Percentiles rank a stretch among this genome's conserved stretches.
phyloP scores from a whole-genome alignment of 306 rosid genomes.

The Senna tora region DNA sequence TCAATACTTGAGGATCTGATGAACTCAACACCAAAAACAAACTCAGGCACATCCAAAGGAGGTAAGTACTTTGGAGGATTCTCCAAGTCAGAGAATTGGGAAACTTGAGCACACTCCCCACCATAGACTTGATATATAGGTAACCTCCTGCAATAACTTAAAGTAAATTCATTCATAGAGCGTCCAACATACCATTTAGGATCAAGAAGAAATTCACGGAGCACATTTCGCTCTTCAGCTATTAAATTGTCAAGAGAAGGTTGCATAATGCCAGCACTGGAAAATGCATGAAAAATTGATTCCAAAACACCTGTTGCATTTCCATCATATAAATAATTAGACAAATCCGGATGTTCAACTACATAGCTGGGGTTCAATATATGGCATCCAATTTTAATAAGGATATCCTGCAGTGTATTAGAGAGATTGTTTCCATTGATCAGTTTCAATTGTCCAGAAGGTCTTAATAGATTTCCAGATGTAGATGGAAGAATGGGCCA shows the following conservation, averaged over 20 bases:
- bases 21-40: slow-evolving; percentile 76
- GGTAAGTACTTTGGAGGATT: slow-evolving; percentile 78
- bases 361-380: slow-evolving; percentile 63
- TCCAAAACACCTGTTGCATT: slow-evolving; percentile 75
- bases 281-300: slow-evolving; percentile 61
- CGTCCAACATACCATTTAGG: slow-evolving; percentile 87
- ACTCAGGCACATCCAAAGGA: slow-evolving; percentile 75
- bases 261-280: slow-evolving; percentile 50
- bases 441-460: slow-evolving; percentile 70
- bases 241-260: slow-evolving; percentile 61
- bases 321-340: slow-evolving; percentile 68
- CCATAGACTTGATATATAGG: slow-evolving; percentile 77
- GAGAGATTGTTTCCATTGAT: slow-evolving; percentile 70
- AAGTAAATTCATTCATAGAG: slow-evolving; percentile 59
- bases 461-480: slow-evolving; percentile 72
- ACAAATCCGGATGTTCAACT: slow-evolving; percentile 73
- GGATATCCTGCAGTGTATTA: slow-evolving; percentile 56
- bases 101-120: slow-evolving; percentile 55
- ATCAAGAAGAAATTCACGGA: slow-evolving; percentile 82
- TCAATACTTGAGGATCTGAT: slow-evolving; percentile 67
- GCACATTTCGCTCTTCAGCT: slow-evolving; percentile 73
- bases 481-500: slow-evolving; percentile 97
- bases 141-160: slow-evolving; percentile 68
- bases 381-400: slow-evolving; percentile 77
- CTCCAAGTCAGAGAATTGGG: slow-evolving; percentile 76